Conservation (phyloP, 768 basidiomycete genomes). For the Leucocoprinus sp. region DNA sequence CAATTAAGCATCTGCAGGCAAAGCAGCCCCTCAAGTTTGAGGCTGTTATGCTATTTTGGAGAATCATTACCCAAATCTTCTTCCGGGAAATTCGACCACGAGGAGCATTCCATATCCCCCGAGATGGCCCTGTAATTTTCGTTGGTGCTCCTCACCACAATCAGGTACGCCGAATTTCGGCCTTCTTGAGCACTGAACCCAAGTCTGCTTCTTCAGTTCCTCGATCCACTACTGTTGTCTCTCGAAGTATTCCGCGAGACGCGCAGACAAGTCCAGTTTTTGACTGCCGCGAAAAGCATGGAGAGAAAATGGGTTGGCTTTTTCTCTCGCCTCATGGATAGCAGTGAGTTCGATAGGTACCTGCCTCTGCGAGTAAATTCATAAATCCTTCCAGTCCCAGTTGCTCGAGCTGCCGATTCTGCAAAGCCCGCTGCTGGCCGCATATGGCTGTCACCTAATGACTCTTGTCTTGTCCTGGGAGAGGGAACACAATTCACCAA, state of each 20-base stretch:
- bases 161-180: conserved; percentile 42
- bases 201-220: conserved; percentile 50
- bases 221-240: conserved; percentile 81
- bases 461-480: conserved; percentile 81
- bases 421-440: conserved; percentile 70
- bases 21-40: conserved; percentile 46
- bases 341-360: conserved; percentile 48
- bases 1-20: conserved; percentile 13
- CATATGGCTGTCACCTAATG: conserved; percentile 61
- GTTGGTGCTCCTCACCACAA: conserved; percentile 91
- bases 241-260: conserved; percentile 84
- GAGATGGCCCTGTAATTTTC: conserved; percentile 85
- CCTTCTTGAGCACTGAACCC: no score
- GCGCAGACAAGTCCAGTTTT: conserved; percentile 71
- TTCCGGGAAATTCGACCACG: conserved; percentile 93
- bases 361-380: conserved; percentile 1
- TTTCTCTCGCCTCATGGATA: conserved; percentile 76
- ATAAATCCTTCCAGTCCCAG: conserved; percentile 62
- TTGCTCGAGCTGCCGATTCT: conserved; percentile 83
- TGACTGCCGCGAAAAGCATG: conserved; percentile 89
- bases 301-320: conserved; percentile 69
- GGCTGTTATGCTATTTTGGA: conserved; percentile 76
- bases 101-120: conserved; percentile 91
- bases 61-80: conserved; percentile 83
- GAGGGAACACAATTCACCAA: conserved; percentile 67